Base-by-base conservation (phyloP, 2,329 filamentous ascomycete species). In the Verticillium longisporum region DNA sequence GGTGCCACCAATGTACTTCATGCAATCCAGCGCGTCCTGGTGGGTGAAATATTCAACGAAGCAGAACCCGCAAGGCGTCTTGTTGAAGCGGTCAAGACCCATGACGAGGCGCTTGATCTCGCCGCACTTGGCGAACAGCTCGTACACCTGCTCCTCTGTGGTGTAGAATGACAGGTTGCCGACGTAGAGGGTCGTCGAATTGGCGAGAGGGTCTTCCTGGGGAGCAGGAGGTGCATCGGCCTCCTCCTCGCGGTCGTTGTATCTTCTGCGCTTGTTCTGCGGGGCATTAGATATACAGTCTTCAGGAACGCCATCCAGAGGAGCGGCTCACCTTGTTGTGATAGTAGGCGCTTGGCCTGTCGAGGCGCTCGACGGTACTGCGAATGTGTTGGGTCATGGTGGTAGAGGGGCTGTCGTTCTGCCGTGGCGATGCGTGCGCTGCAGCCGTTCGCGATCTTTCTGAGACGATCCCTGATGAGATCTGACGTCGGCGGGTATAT, bases 11-110 rank as follows among this genome's bases (percentile, higher is more conserved):
- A 99, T 89, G 74, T 98, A 99, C 78, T 98, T 99, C 88, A 99
- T 88, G 77, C 94, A 98, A 74, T 99, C 95, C 57, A 99, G 83
- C 9, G 95, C 95, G 75, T 99, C 95, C 72, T 97, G 89, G 75
- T 98, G 95, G 34, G 89, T 97, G 80, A 97, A 98, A 79, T 99
- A 99, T 78, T 99, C 95, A 71, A 99, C 95, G 72, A 99, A 99
- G 82, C 95, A 99, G 82, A 99, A 99, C 50, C 95, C 95, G 76
- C 95, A 99, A 1, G 95, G 95, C 0, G 95, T 99, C 80, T 99
- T 99, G 76, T 90, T 90, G 81, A 95, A 97, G 61, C 95, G 89
- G 74, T 99, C 95, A 59, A 99, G 86, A 57, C 95, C 95, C 95
- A 99, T 99, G 66, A 99, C 87, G 56, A 99, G 86, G 33, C 95